Percentiles rank a stretch among this genome's conserved stretches.
phyloP scores from a whole-genome alignment of 2,329 filamentous ascomycete genomes.

The Aschersonia sp. region DNA sequence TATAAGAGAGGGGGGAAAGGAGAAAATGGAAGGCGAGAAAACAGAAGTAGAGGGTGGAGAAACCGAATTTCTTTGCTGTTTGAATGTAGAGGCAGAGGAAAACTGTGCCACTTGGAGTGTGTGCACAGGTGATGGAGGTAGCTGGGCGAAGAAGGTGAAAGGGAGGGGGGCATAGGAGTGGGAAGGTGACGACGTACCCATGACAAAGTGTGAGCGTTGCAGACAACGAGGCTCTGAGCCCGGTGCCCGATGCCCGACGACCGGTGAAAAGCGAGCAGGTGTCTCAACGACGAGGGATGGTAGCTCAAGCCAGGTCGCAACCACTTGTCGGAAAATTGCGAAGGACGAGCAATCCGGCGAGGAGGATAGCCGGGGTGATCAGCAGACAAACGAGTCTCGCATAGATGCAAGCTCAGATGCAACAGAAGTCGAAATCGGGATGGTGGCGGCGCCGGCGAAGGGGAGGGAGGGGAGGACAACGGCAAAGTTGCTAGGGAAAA shows the following conservation, averaged over 20 bases:
- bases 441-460: constrained; percentile 6
- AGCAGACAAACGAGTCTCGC: constrained; percentile 16
- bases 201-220: constrained; percentile 9
- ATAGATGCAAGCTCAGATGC: constrained; percentile 16
- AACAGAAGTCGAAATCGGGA: constrained; percentile 13
- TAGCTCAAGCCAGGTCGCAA: constrained; percentile 9
- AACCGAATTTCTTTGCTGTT: neutral
- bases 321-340: constrained; percentile 9
- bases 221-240: constrained; percentile 8
- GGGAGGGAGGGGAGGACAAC: constrained; percentile 8
- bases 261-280: constrained; percentile 8
- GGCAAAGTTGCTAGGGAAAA: constrained; percentile 6
- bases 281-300: constrained; percentile 13
- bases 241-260: constrained; percentile 8
- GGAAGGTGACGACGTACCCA: constrained; percentile 7
- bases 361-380: constrained; percentile 14
- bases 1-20: neutral
- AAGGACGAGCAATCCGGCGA: constrained; percentile 7
- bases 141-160: constrained; percentile 1
- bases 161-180: neutral
- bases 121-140: constrained; percentile 1
- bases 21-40: neutral
- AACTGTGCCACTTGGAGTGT: neutral
- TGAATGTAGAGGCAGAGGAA: neutral
- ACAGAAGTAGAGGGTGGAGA: neutral